Evolutionary conservation across 2,329 filamentous ascomycete genomes (phyloP), one percentile per base, ranked within the genome.

Genomic region (Aspergillus calidoustus): DNA sequence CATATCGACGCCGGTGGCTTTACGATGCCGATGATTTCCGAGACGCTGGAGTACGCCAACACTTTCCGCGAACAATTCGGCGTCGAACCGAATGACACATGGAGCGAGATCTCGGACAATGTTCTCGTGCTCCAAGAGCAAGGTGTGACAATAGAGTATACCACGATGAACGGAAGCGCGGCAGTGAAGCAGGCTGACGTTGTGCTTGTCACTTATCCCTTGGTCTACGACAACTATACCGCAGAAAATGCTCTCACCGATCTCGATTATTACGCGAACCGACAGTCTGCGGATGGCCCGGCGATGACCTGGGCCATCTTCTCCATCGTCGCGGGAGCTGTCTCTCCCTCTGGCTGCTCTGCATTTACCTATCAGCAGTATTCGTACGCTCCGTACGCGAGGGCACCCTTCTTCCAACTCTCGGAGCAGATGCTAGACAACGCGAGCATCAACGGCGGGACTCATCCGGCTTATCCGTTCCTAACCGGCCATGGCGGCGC

Each of bases 261-360:
- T 65, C 75, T 91, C 22, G 86, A 90, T 67, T 91, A 90, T 69
- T 91, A 91, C 68, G 88, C 89, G 4, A 85, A 85, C 49, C 88
- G 87, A 58, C 89, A 91, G 74, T 89, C 87, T 1, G 77, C 84
- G 1, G 83, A 90, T 66, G 89, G 89, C 0, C 89, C 89, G 1
- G 89, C 86, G 3, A 91, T 91, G 89, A 91, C 89, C 1, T 91
- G 89, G 73, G 86, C 86, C 9, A 86, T 89, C 9, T 91, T 90
- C 74, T 85, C 86, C 51, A 85, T 91, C 52, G 85, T 87, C 31
- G 88, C 89, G 15, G 89, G 88, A 60, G 81, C 86, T 52, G 80
- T 90, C 11, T 87, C 86, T 1, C 85, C 84, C 2, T 89, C 87
- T 2, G 89, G 89, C 2, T 91, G 89, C 72, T 86, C 88, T 1